Base-by-base conservation (phyloP, 495 filamentous ascomycete species). In the Penicillium verhagenii region DNA sequence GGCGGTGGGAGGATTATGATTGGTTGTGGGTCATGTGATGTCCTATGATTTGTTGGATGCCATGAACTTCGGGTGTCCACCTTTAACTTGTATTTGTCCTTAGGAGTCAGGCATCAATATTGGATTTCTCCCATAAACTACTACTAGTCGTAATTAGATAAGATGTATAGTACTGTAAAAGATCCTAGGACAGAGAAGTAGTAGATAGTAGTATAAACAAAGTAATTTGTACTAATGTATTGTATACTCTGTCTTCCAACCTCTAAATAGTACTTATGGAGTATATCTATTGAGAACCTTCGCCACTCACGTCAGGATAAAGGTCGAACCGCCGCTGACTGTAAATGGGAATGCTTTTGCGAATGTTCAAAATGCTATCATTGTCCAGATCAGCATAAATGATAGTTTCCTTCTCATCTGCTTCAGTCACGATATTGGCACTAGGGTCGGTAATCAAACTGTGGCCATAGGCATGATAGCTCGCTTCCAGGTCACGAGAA, bases 301-400 rank as follows among this genome's bases (percentile, higher is more conserved):
- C 54, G 10, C 56, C 57, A 40, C 84, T 89, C 24, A 99, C 84
- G 82, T 99, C 93, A 13, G 90, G 88, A 73, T 99, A 99, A 21
- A 99, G 84, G 74, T 99, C 94, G 71, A 95, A 97, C 59, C 95
- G 77, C 56, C 93, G 80, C 84, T 99, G 95, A 24, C 76, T 80
- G 61, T 84, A 80, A 25, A 97, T 77, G 21, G 95, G 94, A 66
- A 97, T 96, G 16, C 87, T 85, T 71, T 82, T 90, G 68, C 95
- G 82, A 44, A 84, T 83, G 71, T 86, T 83, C 66, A 86, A 81
- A 60, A 99, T 91, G 65, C 75, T 80, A 38, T 81, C 86, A 20
- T 81, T 82, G 29, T 80, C 77, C 72, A 97, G 65, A 45, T 92
- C 89, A 40, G 85, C 89, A 72, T 85, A 83, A 16, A 96, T 80